These are phyloP conservation scores for Camellia oleifera DNA, from an alignment of 179 eudicot species.

Conservation along the genomic window DNA sequence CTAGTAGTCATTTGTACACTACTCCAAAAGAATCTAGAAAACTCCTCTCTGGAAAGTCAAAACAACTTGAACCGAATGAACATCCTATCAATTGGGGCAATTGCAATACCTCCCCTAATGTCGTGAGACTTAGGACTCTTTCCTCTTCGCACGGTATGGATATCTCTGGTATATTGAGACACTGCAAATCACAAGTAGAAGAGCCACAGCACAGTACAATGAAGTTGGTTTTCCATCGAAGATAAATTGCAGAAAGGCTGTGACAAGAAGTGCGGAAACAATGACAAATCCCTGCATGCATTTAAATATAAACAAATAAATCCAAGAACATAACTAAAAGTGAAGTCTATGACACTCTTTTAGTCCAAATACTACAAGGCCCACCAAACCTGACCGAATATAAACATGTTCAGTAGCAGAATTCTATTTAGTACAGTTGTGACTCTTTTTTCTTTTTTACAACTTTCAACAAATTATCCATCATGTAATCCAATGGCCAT, in stretches of 20 bases:
- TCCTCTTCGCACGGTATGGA: conserved; percentile 76
- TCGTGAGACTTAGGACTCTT: conserved; percentile 42
- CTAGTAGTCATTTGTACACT: background rate
- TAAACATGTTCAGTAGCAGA: background rate
- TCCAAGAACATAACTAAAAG: background rate
- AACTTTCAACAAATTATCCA: conserved; percentile 2
- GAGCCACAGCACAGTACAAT: conserved; percentile 75
- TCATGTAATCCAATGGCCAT: background rate
- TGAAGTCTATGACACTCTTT: background rate
- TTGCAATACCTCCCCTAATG: background rate
- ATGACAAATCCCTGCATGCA: conserved; percentile 87
- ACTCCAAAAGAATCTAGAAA: background rate
- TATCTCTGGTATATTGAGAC: conserved; percentile 82
- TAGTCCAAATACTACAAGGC: background rate
- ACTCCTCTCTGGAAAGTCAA: background rate
- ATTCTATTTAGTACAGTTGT: no score
- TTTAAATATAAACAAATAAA: conserved; percentile 1
- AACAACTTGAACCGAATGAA: background rate
- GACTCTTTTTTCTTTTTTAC: no score
- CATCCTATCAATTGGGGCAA: background rate
- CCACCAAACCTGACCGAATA: background rate
- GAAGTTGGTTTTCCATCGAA: conserved; percentile 92
- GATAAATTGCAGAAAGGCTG: conserved; percentile 81
- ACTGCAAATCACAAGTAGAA: conserved; percentile 80
- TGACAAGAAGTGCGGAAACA: conserved; percentile 95